phyloP scores from a whole-genome alignment of 257 asterid genomes.

The Solanum gandarillasii region DNA sequence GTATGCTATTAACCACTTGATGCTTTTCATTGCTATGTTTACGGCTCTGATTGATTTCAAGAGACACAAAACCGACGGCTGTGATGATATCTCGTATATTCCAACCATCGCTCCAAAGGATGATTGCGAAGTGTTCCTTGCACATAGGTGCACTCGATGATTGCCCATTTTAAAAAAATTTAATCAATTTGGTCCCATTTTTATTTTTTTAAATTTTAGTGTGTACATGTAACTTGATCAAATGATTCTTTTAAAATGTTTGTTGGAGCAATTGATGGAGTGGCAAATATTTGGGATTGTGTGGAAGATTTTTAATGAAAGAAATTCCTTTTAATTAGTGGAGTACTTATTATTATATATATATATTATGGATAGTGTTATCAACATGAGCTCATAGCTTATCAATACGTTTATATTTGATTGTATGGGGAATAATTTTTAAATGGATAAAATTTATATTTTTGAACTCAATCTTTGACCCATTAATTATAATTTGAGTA shows the following conservation, averaged over 20 bases:
- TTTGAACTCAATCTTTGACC: too few species aligned
- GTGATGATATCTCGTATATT: constrained; percentile 73
- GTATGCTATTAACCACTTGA: constrained; percentile 69
- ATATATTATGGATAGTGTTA: background rate
- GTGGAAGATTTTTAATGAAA: background rate
- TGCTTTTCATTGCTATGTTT: constrained; percentile 63
- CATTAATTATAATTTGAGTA: too few species aligned
- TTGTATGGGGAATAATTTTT: background rate
- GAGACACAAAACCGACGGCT: constrained; percentile 65
- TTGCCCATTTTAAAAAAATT: background rate
- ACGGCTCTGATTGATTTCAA: constrained; percentile 51
- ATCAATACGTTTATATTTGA: too few species aligned
- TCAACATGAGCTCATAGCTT: background rate
- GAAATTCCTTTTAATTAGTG: background rate
- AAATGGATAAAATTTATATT: too few species aligned
- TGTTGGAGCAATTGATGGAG: constrained; percentile 8
- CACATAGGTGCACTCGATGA: constrained; percentile 31
- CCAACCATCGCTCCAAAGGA: constrained; percentile 89
- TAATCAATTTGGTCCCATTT: background rate
- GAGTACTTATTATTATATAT: background rate
- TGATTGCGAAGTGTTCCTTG: constrained; percentile 62
- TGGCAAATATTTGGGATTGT: constrained; percentile 8
- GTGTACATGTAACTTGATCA: background rate
- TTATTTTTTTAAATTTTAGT: background rate
- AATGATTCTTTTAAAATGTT: background rate